Evolutionary conservation across 2,329 filamentous ascomycete species (phyloP), one percentile per base, ranked within the genome.

Genomic region (Sclerotinia glacialis): DNA sequence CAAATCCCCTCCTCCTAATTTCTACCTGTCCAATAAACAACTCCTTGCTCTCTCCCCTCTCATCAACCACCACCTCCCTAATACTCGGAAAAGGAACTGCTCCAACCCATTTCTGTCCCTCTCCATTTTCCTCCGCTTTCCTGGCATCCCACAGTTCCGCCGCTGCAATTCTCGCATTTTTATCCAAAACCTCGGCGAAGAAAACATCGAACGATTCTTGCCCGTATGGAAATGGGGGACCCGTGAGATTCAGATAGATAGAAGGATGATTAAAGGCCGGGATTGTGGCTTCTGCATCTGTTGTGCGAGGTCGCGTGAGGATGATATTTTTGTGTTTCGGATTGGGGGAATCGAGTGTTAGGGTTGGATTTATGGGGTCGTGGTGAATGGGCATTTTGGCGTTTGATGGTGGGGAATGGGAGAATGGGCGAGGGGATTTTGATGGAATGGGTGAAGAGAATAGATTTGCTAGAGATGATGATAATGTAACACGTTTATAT

Each of bases 41-140:
- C 54, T 65, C 52, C 12, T 18, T 46, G 7, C 18, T 59, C 31
- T 47, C 23, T 2, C 31, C 53, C 46, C 26, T 18, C 42, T 42
- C 55, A 12, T 31, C 53, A 11, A 28, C 11, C 37, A 47, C 46
- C 16, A 49, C 52, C 23, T 49, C 63, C 21, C 63, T 58, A 28
- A 65, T 65, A 26, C 52, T 65, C 21, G 63, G 63, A 31, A 65
- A 65, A 0, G 63, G 63, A n/a, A 59, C n/a, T 1, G 23, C 52
- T 0, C 53, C 63, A 16, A 65, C 53, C 63, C 63, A 65, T 9
- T n/a, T 50, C 16, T 18, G 26, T 23, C 37, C 42, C 2, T 23
- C n/a, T 1, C 34, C 34, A 14, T 53, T 14, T 3, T 40, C 23
- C 23, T 40, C 18, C 7, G 63, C 42, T 7, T 8, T n/a, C 31